These are phyloP conservation scores for Stenogyne calaminthoides DNA, from an alignment of 305 asterid species.

Conservation along the genomic window DNA sequence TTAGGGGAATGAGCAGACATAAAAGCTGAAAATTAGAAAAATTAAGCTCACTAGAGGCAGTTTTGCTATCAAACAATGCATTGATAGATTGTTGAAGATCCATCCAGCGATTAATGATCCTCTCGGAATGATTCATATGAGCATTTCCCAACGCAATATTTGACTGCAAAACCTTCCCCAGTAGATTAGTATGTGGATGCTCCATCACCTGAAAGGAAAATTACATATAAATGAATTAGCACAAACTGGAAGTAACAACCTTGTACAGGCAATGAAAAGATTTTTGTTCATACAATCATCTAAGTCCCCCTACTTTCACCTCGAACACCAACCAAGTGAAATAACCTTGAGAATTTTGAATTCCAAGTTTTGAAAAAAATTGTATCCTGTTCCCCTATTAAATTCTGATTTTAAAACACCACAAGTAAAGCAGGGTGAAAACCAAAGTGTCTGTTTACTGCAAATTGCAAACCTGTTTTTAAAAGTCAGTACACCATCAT, in stretches of 20 bases:
- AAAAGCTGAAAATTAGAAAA: slow-evolving; percentile 29
- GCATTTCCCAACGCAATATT: slow-evolving; percentile 80
- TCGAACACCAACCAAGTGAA: slow-evolving; percentile 1
- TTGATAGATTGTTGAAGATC: slow-evolving; percentile 92
- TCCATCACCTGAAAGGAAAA: slow-evolving; percentile 74
- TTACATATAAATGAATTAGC: not conserved
- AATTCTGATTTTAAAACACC: not conserved
- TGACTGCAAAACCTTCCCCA: slow-evolving; percentile 81
- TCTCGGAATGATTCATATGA: slow-evolving; percentile 55
- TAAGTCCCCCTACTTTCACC: slow-evolving; percentile 4
- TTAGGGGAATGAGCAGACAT: slow-evolving; percentile 23
- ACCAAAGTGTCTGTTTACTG: not conserved
- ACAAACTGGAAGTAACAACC: slow-evolving; percentile 19
- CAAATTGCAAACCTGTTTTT: not conserved
- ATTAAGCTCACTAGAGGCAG: slow-evolving; percentile 56
- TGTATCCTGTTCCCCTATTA: slow-evolving; percentile 1
- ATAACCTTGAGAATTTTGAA: not conserved
- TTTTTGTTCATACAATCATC: slow-evolving; percentile 4
- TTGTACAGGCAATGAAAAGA: slow-evolving; percentile 12
- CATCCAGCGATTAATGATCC: slow-evolving; percentile 73
- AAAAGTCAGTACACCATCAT: slow-evolving; percentile 3
- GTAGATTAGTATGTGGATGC: slow-evolving; percentile 80
- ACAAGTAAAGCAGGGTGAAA: not conserved
- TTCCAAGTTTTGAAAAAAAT: not conserved
- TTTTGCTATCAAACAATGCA: slow-evolving; percentile 78